Evolutionary conservation across 371 early-diverging fungal genomes (phyloP).

Genomic region (Sporodiniella umbellata): DNA sequence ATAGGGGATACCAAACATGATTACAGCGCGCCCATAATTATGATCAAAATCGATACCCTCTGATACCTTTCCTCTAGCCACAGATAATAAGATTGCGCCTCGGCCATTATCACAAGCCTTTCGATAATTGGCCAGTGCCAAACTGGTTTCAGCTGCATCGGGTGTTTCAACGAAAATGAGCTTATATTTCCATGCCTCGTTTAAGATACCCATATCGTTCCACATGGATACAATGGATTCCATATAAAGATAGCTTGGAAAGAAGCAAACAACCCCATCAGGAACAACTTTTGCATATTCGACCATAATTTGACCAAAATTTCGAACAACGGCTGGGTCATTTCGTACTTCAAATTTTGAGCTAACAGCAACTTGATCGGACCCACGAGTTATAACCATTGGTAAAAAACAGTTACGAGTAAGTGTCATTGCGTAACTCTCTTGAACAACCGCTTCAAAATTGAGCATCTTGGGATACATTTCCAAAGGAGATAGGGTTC

Average conservation of each 20-base stretch:
- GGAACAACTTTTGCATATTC: constrained; percentile 95
- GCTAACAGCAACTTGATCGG: constrained; percentile 96
- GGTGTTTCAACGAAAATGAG: constrained; percentile 99
- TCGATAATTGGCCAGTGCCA: constrained; percentile 96
- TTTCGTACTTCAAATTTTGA: constrained; percentile 97
- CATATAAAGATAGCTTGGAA: constrained; percentile 99
- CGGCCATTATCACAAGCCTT: constrained; percentile 98
- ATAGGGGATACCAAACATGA: constrained; percentile 99
- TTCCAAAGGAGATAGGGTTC: constrained; percentile 98
- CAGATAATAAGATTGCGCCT: constrained; percentile 97
- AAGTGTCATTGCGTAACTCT: constrained; percentile 94
- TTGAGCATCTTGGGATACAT: constrained; percentile 98
- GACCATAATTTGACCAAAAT: constrained; percentile 97
- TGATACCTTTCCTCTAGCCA: constrained; percentile 99
- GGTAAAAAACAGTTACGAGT: constrained; percentile 95
- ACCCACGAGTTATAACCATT: constrained; percentile 95
- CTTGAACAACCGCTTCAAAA: constrained; percentile 81
- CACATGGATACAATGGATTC: constrained; percentile 98
- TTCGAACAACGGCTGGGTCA: constrained; percentile 98
- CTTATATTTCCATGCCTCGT: constrained; percentile 96
- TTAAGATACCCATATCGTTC: constrained; percentile 96
- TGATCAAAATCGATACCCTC: constrained; percentile 99
- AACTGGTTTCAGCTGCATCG: constrained; percentile 97
- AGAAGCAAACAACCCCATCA: constrained; percentile 99
- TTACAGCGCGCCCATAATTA: constrained; percentile 97